Conservation (phyloP, 345 rosid genomes). For the Balakata baccata region DNA sequence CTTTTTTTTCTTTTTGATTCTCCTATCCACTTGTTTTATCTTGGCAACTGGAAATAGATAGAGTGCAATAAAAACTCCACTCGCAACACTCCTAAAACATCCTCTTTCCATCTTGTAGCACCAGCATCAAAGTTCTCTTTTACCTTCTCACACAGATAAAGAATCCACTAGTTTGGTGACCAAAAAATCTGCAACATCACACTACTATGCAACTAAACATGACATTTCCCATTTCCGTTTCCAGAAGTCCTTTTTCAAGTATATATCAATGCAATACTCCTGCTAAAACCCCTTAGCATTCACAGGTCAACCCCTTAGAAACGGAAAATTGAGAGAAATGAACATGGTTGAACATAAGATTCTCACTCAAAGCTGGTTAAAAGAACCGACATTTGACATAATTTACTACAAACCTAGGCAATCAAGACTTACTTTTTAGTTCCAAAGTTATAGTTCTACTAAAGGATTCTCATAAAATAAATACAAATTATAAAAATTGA, state of each 20-base stretch:
- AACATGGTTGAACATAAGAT: background rate
- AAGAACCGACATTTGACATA: background rate
- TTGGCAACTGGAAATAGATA: background rate
- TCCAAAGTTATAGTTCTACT: slow-evolving; percentile 11
- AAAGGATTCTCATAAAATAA: background rate
- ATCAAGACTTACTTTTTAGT: slow-evolving; percentile 12
- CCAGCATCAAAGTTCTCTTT: background rate
- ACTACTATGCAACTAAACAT: background rate
- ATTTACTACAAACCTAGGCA: slow-evolving; percentile 13
- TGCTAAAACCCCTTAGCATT: background rate
- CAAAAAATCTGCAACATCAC: background rate
- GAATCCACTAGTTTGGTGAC: background rate
- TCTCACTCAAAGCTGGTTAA: slow-evolving; percentile 2
- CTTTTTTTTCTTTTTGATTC: too few species aligned
- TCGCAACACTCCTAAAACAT: background rate
- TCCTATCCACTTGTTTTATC: background rate
- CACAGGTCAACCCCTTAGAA: background rate
- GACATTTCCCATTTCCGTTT: background rate
- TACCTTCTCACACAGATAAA: background rate
- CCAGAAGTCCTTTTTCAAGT: background rate
- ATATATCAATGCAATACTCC: background rate
- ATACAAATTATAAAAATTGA: background rate
- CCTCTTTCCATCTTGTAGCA: background rate
- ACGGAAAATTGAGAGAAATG: background rate
- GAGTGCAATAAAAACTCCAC: background rate